Conservation (phyloP, 164 flowering plant species). For the Magnolia officinalis region DNA sequence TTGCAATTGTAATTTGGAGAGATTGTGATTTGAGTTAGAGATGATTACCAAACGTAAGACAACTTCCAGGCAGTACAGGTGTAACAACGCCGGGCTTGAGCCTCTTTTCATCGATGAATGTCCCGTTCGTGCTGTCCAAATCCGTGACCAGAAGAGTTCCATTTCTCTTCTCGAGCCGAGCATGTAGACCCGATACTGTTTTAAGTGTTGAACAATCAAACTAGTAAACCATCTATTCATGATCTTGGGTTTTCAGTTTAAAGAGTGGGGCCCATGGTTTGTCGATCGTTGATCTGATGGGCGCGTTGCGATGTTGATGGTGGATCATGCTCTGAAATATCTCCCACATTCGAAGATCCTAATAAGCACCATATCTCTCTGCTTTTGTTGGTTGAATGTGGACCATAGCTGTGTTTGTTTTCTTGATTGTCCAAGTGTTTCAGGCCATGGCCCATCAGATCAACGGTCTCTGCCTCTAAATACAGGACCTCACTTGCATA, state of each 20-base stretch:
- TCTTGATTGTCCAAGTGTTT: too few relatives aligned
- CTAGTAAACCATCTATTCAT: neutral
- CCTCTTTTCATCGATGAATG: constrained; percentile 57
- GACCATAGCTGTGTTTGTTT: too few relatives aligned
- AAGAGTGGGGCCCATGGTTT: neutral
- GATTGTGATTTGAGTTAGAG: neutral
- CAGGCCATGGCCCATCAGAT: too few relatives aligned
- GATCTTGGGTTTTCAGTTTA: neutral
- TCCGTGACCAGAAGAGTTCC: constrained; percentile 64
- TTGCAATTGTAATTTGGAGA: neutral
- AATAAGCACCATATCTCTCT: too few relatives aligned
- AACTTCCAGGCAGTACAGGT: constrained; percentile 50
- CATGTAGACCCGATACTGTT: constrained; percentile 75
- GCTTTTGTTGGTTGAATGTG: too few relatives aligned
- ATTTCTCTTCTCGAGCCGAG: constrained; percentile 61
- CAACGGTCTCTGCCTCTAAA: too few relatives aligned
- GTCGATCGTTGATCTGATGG: neutral
- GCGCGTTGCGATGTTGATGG: neutral
- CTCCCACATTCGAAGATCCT: too few relatives aligned
- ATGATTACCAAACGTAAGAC: constrained; percentile 61
- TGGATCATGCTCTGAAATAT: neutral
- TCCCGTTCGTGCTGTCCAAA: constrained; percentile 89
- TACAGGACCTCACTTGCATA: too few relatives aligned
- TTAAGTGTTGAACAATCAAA: neutral
- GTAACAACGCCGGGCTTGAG: constrained; percentile 57